These are phyloP conservation scores for Paraurostyla sp. DNA, from an alignment of 73 alveolate species.

Conservation along the genomic window DNA sequence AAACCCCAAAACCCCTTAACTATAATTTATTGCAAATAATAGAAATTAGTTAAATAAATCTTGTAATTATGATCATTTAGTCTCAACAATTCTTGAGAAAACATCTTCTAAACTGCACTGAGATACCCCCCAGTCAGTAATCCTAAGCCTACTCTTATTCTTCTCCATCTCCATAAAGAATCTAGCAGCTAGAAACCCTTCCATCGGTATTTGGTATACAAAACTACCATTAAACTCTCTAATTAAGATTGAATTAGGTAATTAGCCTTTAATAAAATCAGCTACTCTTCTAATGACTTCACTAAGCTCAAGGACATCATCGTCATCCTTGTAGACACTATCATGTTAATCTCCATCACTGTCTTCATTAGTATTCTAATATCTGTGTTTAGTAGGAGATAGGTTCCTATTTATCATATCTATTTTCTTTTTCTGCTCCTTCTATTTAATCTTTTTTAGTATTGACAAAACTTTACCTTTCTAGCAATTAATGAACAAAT, in stretches of 20 bases:
- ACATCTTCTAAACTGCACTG: slow-evolving; percentile 92
- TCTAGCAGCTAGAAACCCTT: slow-evolving; percentile 84
- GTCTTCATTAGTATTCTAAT: not conserved
- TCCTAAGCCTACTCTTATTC: slow-evolving; percentile 74
- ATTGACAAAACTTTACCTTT: too few relatives aligned
- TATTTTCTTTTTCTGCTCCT: too few relatives aligned
- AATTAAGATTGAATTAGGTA: slow-evolving; percentile 52
- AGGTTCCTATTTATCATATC: too few relatives aligned
- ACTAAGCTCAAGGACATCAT: too few relatives aligned
- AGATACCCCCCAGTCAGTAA: slow-evolving; percentile 93
- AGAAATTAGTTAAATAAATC: not conserved
- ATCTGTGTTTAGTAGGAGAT: too few relatives aligned
- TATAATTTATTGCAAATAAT: too few relatives aligned
- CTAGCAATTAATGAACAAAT: slow-evolving; percentile 82
- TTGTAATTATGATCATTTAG: too few relatives aligned
- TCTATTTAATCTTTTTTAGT: not conserved
- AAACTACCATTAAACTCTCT: slow-evolving; percentile 75
- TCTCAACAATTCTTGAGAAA: slow-evolving; percentile 70
- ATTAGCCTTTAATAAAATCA: slow-evolving; percentile 28
- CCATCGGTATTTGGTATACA: slow-evolving; percentile 84
- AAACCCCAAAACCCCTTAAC: too few relatives aligned
- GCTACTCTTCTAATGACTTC: too few relatives aligned
- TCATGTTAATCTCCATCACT: not conserved
- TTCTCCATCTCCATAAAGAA: slow-evolving; percentile 85
- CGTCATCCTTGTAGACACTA: not conserved